These are phyloP conservation scores for Rhodotorula sphaerocarpa DNA, from an alignment of 768 basidiomycete species.

Conservation along the genomic window DNA sequence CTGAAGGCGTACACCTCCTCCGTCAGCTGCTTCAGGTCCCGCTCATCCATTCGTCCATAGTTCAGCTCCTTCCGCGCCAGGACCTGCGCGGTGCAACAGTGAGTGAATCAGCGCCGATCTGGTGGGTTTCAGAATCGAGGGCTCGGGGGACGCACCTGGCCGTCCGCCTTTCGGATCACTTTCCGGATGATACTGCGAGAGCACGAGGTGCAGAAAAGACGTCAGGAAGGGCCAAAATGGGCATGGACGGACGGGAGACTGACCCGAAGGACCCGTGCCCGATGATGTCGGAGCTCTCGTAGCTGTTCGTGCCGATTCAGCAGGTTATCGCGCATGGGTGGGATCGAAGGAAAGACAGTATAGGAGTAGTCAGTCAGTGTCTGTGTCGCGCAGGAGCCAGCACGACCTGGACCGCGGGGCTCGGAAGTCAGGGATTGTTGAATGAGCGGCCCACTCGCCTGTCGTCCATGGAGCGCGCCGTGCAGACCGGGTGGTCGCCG, in stretches of 20 bases:
- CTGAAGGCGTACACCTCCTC: slow-evolving; percentile 76
- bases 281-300: too few relatives aligned
- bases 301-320: background rate
- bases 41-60: slow-evolving; percentile 92
- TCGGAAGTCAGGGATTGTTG: too few relatives aligned
- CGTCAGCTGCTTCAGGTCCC: slow-evolving; percentile 92
- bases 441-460: background rate
- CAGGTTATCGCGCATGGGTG: background rate
- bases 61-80: slow-evolving; percentile 67
- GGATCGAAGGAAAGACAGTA: too few relatives aligned
- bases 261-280: background rate
- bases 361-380: too few relatives aligned
- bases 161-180: slow-evolving; percentile 50
- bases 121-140: background rate
- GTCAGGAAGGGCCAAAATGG: background rate
- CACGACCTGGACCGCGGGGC: too few relatives aligned
- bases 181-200: slow-evolving; percentile 67
- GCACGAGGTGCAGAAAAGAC: background rate
- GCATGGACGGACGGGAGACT: background rate
- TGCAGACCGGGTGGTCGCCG: slow-evolving; percentile 31
- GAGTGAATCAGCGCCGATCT: background rate
- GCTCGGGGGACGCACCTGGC: slow-evolving; percentile 7
- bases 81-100: slow-evolving; percentile 2
- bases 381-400: too few relatives aligned
- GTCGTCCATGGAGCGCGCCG: slow-evolving; percentile 22